Conservation (phyloP, 345 rosid species). For the Cardamine resedifolia region DNA sequence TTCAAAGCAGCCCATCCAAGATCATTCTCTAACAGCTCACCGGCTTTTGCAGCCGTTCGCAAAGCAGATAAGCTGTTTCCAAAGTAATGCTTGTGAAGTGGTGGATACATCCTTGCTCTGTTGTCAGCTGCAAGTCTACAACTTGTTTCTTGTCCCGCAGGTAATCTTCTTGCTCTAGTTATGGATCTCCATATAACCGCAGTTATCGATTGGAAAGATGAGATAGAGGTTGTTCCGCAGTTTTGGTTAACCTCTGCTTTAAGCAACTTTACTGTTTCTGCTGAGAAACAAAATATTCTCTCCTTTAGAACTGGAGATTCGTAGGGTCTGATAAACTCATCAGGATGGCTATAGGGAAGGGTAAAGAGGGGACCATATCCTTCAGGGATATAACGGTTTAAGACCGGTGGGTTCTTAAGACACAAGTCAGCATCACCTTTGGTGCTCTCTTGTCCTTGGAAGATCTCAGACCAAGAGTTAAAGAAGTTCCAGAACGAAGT, state of each 20-base stretch:
- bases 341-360: slow-evolving; percentile 50
- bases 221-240: slow-evolving; percentile 48
- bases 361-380: slow-evolving; percentile 43
- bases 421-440: not conserved
- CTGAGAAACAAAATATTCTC: slow-evolving; percentile 62
- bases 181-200: slow-evolving; percentile 68
- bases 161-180: slow-evolving; percentile 46
- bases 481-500: slow-evolving; percentile 72
- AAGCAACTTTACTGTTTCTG: slow-evolving; percentile 49
- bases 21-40: slow-evolving; percentile 51
- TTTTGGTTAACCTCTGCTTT: slow-evolving; percentile 56
- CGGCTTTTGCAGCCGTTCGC: slow-evolving; percentile 45
- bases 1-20: slow-evolving; percentile 73
- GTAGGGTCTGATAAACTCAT: slow-evolving; percentile 46
- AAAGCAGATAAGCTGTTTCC: slow-evolving; percentile 56
- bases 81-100: slow-evolving; percentile 49
- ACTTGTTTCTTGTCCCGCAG: slow-evolving; percentile 40
- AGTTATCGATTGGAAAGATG: slow-evolving; percentile 69
- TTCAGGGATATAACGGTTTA: slow-evolving; percentile 58
- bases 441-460: slow-evolving; percentile 41
- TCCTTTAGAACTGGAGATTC: slow-evolving; percentile 55
- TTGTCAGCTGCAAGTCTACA: slow-evolving; percentile 55
- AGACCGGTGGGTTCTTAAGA: slow-evolving; percentile 50
- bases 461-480: slow-evolving; percentile 61
- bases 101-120: slow-evolving; percentile 59